phyloP scores from a whole-genome alignment of 768 basidiomycete species.

The Amanita thiersii region DNA sequence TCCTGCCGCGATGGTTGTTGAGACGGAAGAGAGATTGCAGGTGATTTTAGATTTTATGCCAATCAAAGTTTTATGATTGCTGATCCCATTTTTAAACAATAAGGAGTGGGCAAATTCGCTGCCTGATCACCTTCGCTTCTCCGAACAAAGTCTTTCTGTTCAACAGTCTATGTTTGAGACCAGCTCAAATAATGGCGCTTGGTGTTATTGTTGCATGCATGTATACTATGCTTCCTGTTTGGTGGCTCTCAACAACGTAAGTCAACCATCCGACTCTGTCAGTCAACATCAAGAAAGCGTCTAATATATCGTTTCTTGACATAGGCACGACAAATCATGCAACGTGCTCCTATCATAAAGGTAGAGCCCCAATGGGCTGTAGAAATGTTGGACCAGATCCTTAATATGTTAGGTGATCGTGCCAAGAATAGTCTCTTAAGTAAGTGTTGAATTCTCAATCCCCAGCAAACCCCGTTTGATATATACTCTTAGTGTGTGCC shows the following conservation, averaged over 20 bases:
- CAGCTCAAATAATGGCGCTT: constrained; percentile 68
- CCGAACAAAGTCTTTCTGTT: constrained; percentile 56
- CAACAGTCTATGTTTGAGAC: constrained; percentile 78
- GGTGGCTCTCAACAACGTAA: constrained; percentile 56
- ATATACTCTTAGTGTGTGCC: constrained; percentile 41
- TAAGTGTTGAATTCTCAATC: constrained; percentile 15
- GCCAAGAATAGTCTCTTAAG: constrained; percentile 40
- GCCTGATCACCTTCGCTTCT: constrained; percentile 66
- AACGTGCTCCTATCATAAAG: constrained; percentile 19
- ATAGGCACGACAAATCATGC: constrained; percentile 32
- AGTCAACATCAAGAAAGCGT: too few species aligned
- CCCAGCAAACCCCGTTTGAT: constrained; percentile 6
- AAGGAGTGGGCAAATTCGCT: constrained; percentile 62
- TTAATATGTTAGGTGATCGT: constrained; percentile 39
- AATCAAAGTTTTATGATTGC: background rate
- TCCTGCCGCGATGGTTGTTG: background rate
- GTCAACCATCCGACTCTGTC: too few species aligned
- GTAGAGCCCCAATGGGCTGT: constrained; percentile 36
- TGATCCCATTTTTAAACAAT: background rate
- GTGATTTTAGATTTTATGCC: background rate
- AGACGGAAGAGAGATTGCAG: constrained; percentile 4
- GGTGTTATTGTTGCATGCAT: constrained; percentile 77
- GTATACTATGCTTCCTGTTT: constrained; percentile 61
- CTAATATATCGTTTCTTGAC: background rate
- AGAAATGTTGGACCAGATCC: constrained; percentile 32